Evolutionary conservation across 169 alveolate species (phyloP).

Genomic region (Babesia caballi): DNA sequence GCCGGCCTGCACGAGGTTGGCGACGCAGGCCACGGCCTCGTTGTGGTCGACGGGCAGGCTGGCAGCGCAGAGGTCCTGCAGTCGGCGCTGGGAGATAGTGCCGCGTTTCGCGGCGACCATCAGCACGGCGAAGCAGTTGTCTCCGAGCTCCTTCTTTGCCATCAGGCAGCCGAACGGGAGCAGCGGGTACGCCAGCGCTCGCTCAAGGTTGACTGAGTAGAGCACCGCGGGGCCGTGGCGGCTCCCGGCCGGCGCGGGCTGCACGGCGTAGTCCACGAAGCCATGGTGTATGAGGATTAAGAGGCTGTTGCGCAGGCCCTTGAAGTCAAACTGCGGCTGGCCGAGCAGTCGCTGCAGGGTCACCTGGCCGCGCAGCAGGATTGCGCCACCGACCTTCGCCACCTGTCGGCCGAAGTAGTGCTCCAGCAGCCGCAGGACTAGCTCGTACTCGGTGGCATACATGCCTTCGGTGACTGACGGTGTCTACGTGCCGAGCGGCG

Average conservation of each 20-base stretch:
- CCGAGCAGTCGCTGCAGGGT: conserved; percentile 31
- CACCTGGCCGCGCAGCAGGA: conserved; percentile 58
- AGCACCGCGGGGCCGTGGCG: conserved; percentile 15
- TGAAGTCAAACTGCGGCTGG: conserved; percentile 33
- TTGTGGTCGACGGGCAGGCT: background rate
- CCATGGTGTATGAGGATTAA: conserved; percentile 51
- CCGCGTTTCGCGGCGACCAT: conserved; percentile 30
- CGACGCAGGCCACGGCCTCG: background rate
- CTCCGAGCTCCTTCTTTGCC: conserved; percentile 32
- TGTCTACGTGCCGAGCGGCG: background rate
- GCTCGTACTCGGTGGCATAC: conserved; percentile 57
- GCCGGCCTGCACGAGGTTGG: conserved; percentile 16
- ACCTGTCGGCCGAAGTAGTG: conserved; percentile 47
- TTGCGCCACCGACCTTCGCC: conserved; percentile 51
- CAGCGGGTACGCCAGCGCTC: conserved; percentile 25
- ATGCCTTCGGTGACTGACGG: background rate
- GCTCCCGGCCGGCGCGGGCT: conserved; percentile 4
- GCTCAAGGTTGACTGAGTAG: conserved; percentile 34
- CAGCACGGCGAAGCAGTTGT: conserved; percentile 17
- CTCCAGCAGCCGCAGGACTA: conserved; percentile 48
- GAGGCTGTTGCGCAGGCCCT: conserved; percentile 37
- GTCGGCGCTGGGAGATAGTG: conserved; percentile 38
- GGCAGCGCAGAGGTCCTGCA: conserved; percentile 1
- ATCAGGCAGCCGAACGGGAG: conserved; percentile 37
- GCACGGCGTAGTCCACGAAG: conserved; percentile 37